These are phyloP conservation scores for Lolium perenne DNA, from an alignment of 176 grass and related monocot genomes.

Conservation along the genomic window DNA sequence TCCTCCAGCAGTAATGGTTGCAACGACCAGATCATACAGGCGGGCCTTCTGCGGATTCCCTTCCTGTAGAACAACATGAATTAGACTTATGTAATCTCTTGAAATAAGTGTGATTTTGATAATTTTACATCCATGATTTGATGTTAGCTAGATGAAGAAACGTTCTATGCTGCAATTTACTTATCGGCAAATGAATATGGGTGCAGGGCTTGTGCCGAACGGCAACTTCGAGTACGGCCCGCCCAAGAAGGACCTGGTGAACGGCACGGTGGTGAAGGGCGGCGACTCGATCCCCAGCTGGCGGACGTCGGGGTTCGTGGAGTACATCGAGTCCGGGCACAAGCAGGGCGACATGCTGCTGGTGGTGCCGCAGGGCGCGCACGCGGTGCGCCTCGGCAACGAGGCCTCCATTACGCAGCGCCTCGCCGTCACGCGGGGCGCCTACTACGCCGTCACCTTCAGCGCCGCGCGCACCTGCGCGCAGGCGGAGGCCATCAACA, in stretches of 20 bases:
- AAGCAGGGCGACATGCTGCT: conserved; percentile 98
- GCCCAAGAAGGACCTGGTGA: conserved; percentile 54
- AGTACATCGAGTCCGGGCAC: conserved; percentile 94
- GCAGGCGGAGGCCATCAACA: conserved; percentile 77
- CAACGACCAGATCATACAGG: background rate
- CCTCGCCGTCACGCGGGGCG: conserved; percentile 48
- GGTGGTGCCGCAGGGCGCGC: conserved; percentile 78
- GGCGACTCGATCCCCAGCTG: conserved; percentile 60
- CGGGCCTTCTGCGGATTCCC: background rate
- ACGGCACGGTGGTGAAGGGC: conserved; percentile 72
- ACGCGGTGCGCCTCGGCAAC: conserved; percentile 89
- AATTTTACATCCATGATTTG: background rate
- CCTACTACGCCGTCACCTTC: conserved; percentile 93
- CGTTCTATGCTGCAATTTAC: background rate
- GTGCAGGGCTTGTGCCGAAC: conserved; percentile 74
- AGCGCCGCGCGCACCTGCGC: conserved; percentile 92
- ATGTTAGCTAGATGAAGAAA: background rate
- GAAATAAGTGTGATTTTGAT: background rate
- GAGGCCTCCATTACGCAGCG: conserved; percentile 82
- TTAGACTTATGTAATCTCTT: background rate
- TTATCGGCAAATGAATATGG: background rate
- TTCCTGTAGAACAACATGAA: background rate
- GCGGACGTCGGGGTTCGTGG: conserved; percentile 79
- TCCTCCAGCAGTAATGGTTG: background rate
- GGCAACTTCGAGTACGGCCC: conserved; percentile 88